Base-by-base conservation (phyloP, 768 basidiomycete genomes). In the Leccinum broughii region DNA sequence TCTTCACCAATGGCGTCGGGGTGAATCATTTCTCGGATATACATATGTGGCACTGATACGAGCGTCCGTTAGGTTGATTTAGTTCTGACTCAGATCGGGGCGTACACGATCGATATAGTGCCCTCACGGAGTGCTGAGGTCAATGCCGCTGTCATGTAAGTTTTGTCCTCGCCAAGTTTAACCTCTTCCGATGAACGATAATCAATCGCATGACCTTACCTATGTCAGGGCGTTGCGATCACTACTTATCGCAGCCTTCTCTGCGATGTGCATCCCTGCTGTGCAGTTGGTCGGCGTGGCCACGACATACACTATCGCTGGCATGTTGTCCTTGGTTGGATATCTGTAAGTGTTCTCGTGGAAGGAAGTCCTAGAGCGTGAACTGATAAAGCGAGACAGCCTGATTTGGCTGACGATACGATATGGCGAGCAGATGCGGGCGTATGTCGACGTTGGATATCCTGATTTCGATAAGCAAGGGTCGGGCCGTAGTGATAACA, bases 1-100 rank as follows among this genome's bases (percentile, higher is more conserved):
- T 91, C 7, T 90, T 89, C 64, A 57, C 82, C 44, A 89, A 88
- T 59, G 85, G 88, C 17, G 32, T 87, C 20, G 88, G 88, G 22
- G 89, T 89, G 66, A 55, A 79, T 76, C n/a, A 1, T 46, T 32
- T 44, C 3, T 2, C 3, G 20, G 13, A 17, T 11, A 11, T 50
- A 52, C n/a, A 20, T 17, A 17, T 28, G 11, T n/a, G 26, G 32
- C 8, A n/a, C n/a, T 61, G 13, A 56, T 50, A 8, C 46, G 34
- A 66, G 6, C 11, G 52, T 26, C 41, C 35, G 4, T 35, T 50
- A 88, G 87, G 79, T 85, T 15, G 83, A 89, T 63, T 66, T 84
- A 54, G 80, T 83, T 9, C 73, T 88, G 41, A 79, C 80, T 9
- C 86, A 87, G 0, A 75, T 76, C 15, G 77, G 82, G 10, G 78